Evolutionary conservation across 1,139 yeast genomes (phyloP).

Genomic region (Entelexis sorbosivorans): DNA sequence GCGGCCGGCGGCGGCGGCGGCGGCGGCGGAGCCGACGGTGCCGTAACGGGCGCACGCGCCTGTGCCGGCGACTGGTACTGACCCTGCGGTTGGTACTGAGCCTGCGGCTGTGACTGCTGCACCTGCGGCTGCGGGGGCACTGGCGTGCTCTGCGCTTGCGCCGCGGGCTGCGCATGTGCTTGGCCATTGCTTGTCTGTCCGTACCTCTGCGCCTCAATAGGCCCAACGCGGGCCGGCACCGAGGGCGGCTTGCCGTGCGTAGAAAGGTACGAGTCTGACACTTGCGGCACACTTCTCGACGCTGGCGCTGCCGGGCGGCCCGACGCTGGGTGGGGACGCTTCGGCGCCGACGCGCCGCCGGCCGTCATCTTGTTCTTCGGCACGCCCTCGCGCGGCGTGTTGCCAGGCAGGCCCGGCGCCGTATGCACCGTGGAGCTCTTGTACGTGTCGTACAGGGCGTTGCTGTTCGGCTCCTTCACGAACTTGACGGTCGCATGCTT

Average conservation of each 20-base stretch:
- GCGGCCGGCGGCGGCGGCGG: slow-evolving; percentile 50
- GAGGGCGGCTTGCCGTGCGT: slow-evolving; percentile 20
- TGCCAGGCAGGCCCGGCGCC: slow-evolving; percentile 66
- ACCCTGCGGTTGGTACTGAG: slow-evolving; percentile 22
- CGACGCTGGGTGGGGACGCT: slow-evolving; percentile 3
- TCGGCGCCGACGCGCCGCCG: slow-evolving; percentile 21
- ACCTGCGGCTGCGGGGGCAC: background rate
- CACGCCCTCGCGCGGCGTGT: slow-evolving; percentile 55
- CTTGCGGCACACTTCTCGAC: slow-evolving; percentile 21
- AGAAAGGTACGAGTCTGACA: slow-evolving; percentile 13
- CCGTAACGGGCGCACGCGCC: slow-evolving; percentile 8
- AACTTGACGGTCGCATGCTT: slow-evolving; percentile 60
- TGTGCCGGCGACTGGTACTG: slow-evolving; percentile 23
- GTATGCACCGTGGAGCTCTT: slow-evolving; percentile 84
- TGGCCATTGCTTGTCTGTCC: background rate
- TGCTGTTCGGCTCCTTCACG: slow-evolving; percentile 48
- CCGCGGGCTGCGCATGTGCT: background rate
- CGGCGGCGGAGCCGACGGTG: slow-evolving; percentile 43
- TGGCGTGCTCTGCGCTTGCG: background rate
- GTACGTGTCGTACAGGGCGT: slow-evolving; percentile 57
- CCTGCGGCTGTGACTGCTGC: too few species aligned
- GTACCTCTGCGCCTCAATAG: slow-evolving; percentile 13
- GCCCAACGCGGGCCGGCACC: slow-evolving; percentile 23
- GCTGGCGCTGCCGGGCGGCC: slow-evolving; percentile 10
- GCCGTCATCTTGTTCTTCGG: slow-evolving; percentile 42